Base-by-base conservation (phyloP, 2,329 filamentous ascomycete species). In the Colletotrichum navitas region DNA sequence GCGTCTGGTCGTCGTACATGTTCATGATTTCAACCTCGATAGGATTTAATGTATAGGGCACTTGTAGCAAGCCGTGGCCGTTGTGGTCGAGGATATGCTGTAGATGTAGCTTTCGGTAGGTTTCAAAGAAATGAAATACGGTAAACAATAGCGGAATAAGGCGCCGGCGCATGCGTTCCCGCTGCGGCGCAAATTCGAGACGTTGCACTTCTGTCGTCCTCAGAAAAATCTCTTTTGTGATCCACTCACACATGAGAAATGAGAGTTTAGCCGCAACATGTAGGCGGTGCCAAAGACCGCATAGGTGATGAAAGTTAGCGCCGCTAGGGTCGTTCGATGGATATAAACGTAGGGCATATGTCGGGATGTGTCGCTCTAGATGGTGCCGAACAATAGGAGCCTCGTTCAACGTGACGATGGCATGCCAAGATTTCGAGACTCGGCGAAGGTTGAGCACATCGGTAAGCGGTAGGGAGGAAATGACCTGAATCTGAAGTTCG, bases 71-170 rank as follows among this genome's bases (percentile, higher is more conserved):
- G 6, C 89, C 87, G 60, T 86, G 81, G 16, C 87, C 86, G 49
- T 80, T 81, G 66, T 89, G 83, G 59, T 87, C 82, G 60, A 82
- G 80, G 32, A 92, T 84, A 72, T 89, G 88, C 74, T 88, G 80
- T 10, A 90, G 78, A 74, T 91, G 89, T 3, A 90, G 81, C 49
- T 84, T 85, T 69, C 90, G 87, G 76, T 90, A 91, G 1, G 84
- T 89, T 77, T 92, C 90, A 77, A 92, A 91, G 76, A 92, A 92
- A 77, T 92, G 90, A 74, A 91, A 91, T 32, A 91, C 83, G 16
- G 89, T 91, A 74, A 92, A 91, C 21, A 92, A 83, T 10, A 91
- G 78, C 1, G 90, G 90, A 66, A 91, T 90, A 11, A 92, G 81
- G 61, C 90, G 85, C 72, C 89, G 87, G 59, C 89, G 87, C 90